Evolutionary conservation across 148 eudicot genomes (phyloP).

Genomic region (Drosera capensis): DNA sequence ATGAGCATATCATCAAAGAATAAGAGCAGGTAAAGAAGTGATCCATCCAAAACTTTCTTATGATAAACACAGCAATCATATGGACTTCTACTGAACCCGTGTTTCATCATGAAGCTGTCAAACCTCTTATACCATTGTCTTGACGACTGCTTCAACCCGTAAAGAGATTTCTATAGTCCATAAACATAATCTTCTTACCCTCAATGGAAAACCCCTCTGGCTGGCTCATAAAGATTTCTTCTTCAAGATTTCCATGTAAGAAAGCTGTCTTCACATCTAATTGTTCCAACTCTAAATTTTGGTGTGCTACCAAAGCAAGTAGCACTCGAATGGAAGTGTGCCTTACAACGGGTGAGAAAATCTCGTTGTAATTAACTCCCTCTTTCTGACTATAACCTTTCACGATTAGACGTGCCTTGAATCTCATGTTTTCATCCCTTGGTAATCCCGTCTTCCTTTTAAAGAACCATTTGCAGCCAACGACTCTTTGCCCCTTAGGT

Average conservation of each 20-base stretch:
- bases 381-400: background rate
- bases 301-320: background rate
- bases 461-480: background rate
- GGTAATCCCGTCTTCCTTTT: background rate
- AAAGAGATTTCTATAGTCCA: constrained; percentile 2
- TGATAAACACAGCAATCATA: too few relatives aligned
- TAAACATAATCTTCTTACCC: constrained; percentile 1
- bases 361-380: constrained; percentile 1
- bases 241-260: constrained; percentile 5
- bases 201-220: constrained; percentile 1
- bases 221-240: constrained; percentile 3
- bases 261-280: constrained; percentile 4
- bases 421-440: background rate
- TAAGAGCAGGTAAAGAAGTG: background rate
- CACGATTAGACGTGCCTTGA: background rate
- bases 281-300: constrained; percentile 2
- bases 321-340: too few relatives aligned
- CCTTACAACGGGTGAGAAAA: background rate
- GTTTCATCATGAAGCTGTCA: too few relatives aligned
- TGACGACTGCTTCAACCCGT: background rate
- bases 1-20: constrained; percentile 2
- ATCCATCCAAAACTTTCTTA: constrained; percentile 1
- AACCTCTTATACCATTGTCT: constrained; percentile 5
- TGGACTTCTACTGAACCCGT: too few relatives aligned
- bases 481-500: background rate